Evolutionary conservation across 768 basidiomycete genomes (phyloP).

Genomic region (Pleurotus ostreatus): DNA sequence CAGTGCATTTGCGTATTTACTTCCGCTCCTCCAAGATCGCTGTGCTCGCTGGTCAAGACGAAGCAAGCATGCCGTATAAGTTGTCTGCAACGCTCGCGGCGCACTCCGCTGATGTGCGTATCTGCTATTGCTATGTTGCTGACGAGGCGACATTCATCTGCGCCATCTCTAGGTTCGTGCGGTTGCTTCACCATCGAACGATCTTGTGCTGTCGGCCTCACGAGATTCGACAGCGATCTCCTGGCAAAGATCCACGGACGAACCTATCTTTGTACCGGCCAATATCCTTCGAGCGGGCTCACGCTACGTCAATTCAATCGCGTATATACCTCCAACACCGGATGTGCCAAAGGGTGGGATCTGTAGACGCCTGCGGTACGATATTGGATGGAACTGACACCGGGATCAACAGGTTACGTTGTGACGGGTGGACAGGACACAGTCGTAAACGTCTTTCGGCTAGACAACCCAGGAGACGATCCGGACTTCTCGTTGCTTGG

Average conservation of each 20-base stretch:
- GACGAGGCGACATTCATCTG: not conserved
- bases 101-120: constrained; percentile 73
- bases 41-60: not conserved
- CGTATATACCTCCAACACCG: constrained; percentile 67
- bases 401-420: constrained; percentile 60
- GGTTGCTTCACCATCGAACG: constrained; percentile 69
- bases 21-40: not conserved
- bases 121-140: constrained; percentile 3
- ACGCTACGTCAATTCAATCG: constrained; percentile 78
- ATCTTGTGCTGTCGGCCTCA: constrained; percentile 84
- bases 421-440: constrained; percentile 89
- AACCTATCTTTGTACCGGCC: constrained; percentile 48
- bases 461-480: constrained; percentile 50
- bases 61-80: constrained; percentile 58
- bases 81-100: constrained; percentile 68
- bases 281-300: constrained; percentile 60
- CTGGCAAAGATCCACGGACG: constrained; percentile 60
- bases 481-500: constrained; percentile 83
- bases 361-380: constrained; percentile 12
- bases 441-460: constrained; percentile 78
- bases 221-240: constrained; percentile 88
- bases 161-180: constrained; percentile 67
- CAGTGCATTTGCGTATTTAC: constrained; percentile 6
- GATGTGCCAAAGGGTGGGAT: constrained; percentile 66
- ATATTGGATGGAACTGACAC: constrained; percentile 8